Conservation (phyloP, 1,139 yeast genomes). For the Geotrichum cucujoidarum region DNA sequence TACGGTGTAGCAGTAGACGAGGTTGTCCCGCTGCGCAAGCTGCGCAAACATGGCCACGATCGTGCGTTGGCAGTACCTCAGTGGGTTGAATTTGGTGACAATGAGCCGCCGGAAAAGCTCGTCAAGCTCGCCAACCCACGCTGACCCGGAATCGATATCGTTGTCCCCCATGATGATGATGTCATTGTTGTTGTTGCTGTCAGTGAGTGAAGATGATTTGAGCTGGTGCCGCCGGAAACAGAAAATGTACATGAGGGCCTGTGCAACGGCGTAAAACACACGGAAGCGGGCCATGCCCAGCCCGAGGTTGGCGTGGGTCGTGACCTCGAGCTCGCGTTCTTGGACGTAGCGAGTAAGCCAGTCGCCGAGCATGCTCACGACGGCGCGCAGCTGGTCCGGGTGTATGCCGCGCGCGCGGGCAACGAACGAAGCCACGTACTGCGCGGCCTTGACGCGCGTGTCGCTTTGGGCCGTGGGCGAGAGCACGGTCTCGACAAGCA, state of each 20-base stretch:
- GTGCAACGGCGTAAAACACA: constrained; percentile 87
- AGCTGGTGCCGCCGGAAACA: constrained; percentile 74
- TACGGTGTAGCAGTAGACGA: constrained; percentile 88
- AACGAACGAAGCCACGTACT: constrained; percentile 82
- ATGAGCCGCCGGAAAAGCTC: constrained; percentile 81
- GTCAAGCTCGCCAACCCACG: constrained; percentile 82
- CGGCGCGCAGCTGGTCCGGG: constrained; percentile 67
- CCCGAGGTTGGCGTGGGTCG: constrained; percentile 39
- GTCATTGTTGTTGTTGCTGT: neutral
- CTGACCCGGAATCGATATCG: constrained; percentile 18
- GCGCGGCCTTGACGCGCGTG: constrained; percentile 80
- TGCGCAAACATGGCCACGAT: constrained; percentile 94
- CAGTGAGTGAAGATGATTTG: neutral
- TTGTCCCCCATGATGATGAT: neutral
- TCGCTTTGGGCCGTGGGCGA: constrained; percentile 61
- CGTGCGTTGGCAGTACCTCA: constrained; percentile 90
- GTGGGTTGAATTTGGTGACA: constrained; percentile 83
- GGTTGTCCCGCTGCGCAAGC: constrained; percentile 80
- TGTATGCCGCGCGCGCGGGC: constrained; percentile 78
- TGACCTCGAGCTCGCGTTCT: constrained; percentile 78
- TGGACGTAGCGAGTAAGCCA: constrained; percentile 78
- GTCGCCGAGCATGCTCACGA: constrained; percentile 68
- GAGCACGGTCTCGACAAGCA: constrained; percentile 78
- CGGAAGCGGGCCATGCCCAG: constrained; percentile 54
- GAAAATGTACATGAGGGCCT: constrained; percentile 82